phyloP scores from a whole-genome alignment of 1,284 basidiomycete genomes.

The Marasmius sp. region DNA sequence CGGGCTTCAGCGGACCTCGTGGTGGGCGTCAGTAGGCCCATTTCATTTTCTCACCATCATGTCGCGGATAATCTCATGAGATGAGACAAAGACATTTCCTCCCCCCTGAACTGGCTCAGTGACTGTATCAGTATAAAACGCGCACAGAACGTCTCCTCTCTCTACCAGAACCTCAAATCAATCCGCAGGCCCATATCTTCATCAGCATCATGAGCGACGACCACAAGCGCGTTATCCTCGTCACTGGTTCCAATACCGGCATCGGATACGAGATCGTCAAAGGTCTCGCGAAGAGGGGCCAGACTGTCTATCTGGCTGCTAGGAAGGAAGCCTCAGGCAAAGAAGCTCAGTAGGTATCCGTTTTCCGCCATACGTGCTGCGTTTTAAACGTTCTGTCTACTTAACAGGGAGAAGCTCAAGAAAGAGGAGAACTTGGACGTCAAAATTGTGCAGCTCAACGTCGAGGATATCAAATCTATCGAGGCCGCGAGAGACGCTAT shows the following conservation, averaged over 20 bases:
- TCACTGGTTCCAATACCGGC: slow-evolving; percentile 26
- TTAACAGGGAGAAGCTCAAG: slow-evolving; percentile 19
- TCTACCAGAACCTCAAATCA: too few relatives aligned
- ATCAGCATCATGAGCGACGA: neutral
- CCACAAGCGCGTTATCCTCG: slow-evolving; percentile 7
- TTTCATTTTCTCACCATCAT: too few relatives aligned
- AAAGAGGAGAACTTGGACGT: slow-evolving; percentile 25
- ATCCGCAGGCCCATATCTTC: too few relatives aligned
- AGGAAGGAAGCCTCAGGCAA: slow-evolving; percentile 25
- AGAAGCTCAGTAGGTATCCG: slow-evolving; percentile 25
- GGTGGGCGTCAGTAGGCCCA: slow-evolving; percentile 13
- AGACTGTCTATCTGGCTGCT: slow-evolving; percentile 30
- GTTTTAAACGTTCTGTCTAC: neutral
- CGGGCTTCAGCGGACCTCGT: too few relatives aligned
- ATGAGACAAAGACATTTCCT: too few relatives aligned
- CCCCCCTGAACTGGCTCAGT: too few relatives aligned
- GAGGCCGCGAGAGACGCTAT: slow-evolving; percentile 32
- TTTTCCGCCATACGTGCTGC: neutral
- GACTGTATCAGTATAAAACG: too few relatives aligned
- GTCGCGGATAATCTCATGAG: too few relatives aligned
- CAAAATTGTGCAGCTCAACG: slow-evolving; percentile 31
- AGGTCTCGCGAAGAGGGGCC: slow-evolving; percentile 26
- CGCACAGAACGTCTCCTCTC: too few relatives aligned
- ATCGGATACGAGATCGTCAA: slow-evolving; percentile 33
- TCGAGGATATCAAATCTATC: slow-evolving; percentile 34